Evolutionary conservation across 805 yeast genomes (phyloP).

Genomic region (Candida quercuum): DNA sequence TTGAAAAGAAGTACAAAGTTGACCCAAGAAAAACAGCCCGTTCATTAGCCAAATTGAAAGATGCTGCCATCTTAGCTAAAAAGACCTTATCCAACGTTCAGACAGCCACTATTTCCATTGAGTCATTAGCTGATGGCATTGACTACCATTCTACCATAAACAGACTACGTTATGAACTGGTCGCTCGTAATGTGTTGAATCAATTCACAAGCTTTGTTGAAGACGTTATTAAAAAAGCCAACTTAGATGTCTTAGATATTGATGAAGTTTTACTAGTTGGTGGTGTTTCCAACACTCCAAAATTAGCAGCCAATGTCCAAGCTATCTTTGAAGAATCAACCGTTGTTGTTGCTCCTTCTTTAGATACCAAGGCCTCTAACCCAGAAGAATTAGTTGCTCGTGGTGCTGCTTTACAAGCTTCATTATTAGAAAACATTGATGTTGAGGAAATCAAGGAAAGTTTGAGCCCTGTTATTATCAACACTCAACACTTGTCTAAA

Average conservation of each 20-base stretch:
- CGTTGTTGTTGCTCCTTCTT: conserved; percentile 67
- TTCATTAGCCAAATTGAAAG: conserved; percentile 82
- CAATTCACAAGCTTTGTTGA: conserved; percentile 76
- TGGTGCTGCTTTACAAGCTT: conserved; percentile 97
- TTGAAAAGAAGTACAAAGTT: conserved; percentile 78
- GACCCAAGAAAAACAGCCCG: conserved; percentile 79
- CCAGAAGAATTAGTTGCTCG: conserved; percentile 88
- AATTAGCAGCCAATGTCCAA: conserved; percentile 71
- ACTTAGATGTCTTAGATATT: conserved; percentile 75
- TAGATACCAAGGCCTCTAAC: conserved; percentile 71
- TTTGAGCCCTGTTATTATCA: conserved; percentile 74
- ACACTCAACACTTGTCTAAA: conserved; percentile 80
- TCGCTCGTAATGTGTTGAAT: conserved; percentile 71
- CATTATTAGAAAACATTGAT: conserved; percentile 73
- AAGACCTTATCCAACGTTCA: conserved; percentile 89
- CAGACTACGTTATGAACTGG: conserved; percentile 89
- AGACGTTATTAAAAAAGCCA: conserved; percentile 72
- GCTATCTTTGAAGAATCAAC: conserved; percentile 78
- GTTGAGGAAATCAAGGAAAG: conserved; percentile 79
- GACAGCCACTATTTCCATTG: conserved; percentile 87
- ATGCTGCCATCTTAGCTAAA: conserved; percentile 78
- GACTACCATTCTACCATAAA: conserved; percentile 92
- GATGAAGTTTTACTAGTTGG: conserved; percentile 91
- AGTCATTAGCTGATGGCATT: conserved; percentile 87
- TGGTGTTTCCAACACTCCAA: conserved; percentile 90